Conservation (phyloP, 2,329 filamentous ascomycete species). For the Coniella lustricola region DNA sequence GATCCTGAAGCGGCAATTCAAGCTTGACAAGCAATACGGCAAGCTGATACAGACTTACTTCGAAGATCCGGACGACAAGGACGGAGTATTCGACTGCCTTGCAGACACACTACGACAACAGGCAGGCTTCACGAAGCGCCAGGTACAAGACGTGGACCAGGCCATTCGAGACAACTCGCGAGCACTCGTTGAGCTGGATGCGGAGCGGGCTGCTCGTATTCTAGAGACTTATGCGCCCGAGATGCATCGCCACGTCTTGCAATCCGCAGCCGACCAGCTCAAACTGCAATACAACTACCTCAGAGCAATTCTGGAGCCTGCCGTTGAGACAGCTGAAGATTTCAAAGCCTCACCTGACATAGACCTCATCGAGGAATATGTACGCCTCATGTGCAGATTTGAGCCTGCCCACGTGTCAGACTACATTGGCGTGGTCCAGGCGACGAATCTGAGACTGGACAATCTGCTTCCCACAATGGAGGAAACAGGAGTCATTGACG, state of each 20-base stretch:
- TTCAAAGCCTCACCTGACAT: conserved; percentile 35
- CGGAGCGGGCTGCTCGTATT: conserved; percentile 56
- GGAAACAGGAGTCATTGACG: conserved; percentile 82
- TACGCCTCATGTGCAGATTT: conserved; percentile 85
- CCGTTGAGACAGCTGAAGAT: conserved; percentile 29
- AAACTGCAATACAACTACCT: conserved; percentile 72
- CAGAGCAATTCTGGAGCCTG: conserved; percentile 63
- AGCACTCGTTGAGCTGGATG: conserved; percentile 61
- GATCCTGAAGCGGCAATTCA: conserved; percentile 85
- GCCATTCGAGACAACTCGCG: conserved; percentile 60
- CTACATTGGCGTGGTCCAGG: conserved; percentile 71
- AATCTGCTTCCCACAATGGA: conserved; percentile 82
- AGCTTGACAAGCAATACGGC: conserved; percentile 69
- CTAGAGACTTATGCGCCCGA: conserved; percentile 55
- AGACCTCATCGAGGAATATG: conserved; percentile 72
- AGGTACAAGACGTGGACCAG: conserved; percentile 61
- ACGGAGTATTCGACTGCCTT: conserved; percentile 73
- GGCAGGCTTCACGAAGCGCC: conserved; percentile 58
- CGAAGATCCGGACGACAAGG: conserved; percentile 71
- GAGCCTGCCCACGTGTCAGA: conserved; percentile 76
- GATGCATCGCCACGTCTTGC: conserved; percentile 59
- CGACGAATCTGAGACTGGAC: conserved; percentile 71
- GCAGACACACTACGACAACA: conserved; percentile 63
- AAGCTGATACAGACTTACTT: conserved; percentile 76
- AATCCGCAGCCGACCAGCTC: conserved; percentile 52